These are phyloP conservation scores for Thalia dealbata DNA, from an alignment of 176 grass and related monocot species.

Conservation along the genomic window DNA sequence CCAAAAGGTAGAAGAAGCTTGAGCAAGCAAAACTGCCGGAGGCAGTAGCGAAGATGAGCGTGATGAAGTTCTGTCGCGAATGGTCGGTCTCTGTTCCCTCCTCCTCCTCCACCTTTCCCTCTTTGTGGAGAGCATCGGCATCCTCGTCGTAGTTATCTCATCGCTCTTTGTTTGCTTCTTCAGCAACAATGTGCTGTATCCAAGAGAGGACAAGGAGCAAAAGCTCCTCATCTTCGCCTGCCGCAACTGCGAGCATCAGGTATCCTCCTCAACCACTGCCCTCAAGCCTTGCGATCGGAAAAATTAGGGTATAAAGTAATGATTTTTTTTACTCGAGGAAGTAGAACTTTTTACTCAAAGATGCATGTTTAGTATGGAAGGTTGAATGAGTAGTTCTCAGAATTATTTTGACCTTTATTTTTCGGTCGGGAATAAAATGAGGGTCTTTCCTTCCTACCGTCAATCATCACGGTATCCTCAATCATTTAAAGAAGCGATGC, in stretches of 20 bases:
- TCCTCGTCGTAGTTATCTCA: not conserved
- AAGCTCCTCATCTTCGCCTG: constrained; percentile 1
- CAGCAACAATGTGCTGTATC: constrained; percentile 12
- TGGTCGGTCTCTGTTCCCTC: not conserved
- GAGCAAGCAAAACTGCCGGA: not conserved
- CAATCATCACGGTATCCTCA: not conserved
- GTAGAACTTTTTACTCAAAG: not conserved
- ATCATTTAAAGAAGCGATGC: not conserved
- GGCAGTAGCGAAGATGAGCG: not conserved
- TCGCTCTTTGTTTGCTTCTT: not conserved
- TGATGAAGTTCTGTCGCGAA: not conserved
- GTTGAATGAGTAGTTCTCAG: not conserved
- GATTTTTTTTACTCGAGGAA: not conserved
- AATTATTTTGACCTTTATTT: not conserved
- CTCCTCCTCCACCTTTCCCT: not conserved
- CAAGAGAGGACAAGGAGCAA: not conserved
- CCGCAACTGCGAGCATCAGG: not conserved
- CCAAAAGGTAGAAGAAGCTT: not conserved
- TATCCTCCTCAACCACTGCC: not conserved
- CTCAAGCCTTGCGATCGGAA: not conserved
- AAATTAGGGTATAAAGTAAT: not conserved
- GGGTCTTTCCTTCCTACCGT: not conserved
- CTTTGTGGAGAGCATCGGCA: not conserved
- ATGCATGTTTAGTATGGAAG: not conserved
- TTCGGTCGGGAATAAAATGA: not conserved